A percentile compares a stretch with the other conserved stretches of the same genome.
Conservation (phyloP, 1,284 basidiomycete genomes). For the Sporisorium iseilematis-ciliati region DNA sequence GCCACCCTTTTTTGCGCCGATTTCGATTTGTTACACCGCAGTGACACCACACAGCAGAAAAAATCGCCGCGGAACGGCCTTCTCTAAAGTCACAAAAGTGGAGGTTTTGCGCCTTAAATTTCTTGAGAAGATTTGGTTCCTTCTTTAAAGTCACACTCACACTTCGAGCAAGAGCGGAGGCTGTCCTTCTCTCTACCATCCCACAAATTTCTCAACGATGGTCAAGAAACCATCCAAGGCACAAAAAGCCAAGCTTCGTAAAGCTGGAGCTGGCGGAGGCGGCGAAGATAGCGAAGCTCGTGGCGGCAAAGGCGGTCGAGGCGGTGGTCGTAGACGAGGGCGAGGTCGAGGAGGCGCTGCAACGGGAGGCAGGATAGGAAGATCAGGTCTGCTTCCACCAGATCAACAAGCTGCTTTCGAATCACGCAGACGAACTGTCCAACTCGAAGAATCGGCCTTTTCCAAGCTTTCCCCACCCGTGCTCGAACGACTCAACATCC, state of each 20-base stretch:
- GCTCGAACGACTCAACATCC: conserved; percentile 54
- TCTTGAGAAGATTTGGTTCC: conserved; percentile 1
- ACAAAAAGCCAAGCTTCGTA: conserved; percentile 44
- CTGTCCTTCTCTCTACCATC: background rate
- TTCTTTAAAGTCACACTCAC: background rate
- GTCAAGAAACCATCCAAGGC: conserved; percentile 54
- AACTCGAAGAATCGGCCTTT: conserved; percentile 55
- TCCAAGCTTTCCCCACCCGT: conserved; percentile 52
- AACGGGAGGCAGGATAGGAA: conserved; percentile 19
- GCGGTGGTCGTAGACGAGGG: conserved; percentile 26
- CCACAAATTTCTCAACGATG: conserved; percentile 15
- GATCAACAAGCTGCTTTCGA: conserved; percentile 45
- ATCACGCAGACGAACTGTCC: conserved; percentile 36
- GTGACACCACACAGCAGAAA: background rate
- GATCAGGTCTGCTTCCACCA: conserved; percentile 36
- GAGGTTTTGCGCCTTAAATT: conserved; percentile 25
- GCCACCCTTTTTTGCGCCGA: conserved; percentile 17
- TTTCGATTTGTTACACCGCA: background rate
- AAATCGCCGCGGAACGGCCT: no score
- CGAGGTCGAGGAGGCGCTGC: conserved; percentile 19
- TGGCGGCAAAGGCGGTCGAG: conserved; percentile 21
- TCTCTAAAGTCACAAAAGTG: conserved; percentile 10
- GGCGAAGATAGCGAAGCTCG: conserved; percentile 14
- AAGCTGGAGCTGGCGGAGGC: conserved; percentile 17
- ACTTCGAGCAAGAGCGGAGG: background rate